Conservation (phyloP, 2,329 filamentous ascomycete species). For the Didymosphaeria variabile region DNA sequence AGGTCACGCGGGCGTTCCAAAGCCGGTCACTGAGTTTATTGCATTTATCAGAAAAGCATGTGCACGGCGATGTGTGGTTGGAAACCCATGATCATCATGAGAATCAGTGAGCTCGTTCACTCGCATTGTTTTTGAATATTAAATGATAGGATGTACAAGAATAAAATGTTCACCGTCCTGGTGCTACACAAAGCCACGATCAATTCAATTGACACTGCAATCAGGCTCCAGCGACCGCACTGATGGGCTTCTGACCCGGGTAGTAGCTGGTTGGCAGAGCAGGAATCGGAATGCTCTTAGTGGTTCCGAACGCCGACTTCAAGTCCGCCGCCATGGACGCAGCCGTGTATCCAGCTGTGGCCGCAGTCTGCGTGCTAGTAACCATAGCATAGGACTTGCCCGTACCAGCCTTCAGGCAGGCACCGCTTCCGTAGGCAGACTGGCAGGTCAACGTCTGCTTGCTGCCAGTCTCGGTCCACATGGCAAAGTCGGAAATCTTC, state of each 20-base stretch:
- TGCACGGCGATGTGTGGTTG: not conserved
- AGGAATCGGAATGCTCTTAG: constrained; percentile 53
- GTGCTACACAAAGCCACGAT: not conserved
- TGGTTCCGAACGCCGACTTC: constrained; percentile 40
- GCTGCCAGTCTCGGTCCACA: constrained; percentile 61
- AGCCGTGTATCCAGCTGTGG: constrained; percentile 51
- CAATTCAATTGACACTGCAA: not conserved
- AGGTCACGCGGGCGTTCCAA: too few species aligned
- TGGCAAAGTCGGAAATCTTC: constrained; percentile 60
- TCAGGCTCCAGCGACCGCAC: not conserved
- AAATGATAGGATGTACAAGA: not conserved
- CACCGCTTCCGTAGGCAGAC: constrained; percentile 60
- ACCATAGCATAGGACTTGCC: constrained; percentile 40
- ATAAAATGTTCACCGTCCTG: not conserved
- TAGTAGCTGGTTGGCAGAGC: constrained; percentile 53
- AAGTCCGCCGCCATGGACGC: constrained; percentile 48
- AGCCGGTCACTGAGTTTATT: too few species aligned
- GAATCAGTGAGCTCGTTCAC: not conserved
- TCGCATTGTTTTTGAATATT: not conserved
- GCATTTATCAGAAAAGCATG: not conserved
- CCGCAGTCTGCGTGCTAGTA: constrained; percentile 46
- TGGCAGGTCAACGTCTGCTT: constrained; percentile 57
- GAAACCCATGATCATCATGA: not conserved
- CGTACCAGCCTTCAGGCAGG: constrained; percentile 54
- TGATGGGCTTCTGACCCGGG: constrained; percentile 48